A percentile compares a stretch with the other conserved stretches of the same genome.
These are phyloP conservation scores for Bipolaris zeicola DNA, from an alignment of 2,329 filamentous ascomycete genomes.

Conservation along the genomic window DNA sequence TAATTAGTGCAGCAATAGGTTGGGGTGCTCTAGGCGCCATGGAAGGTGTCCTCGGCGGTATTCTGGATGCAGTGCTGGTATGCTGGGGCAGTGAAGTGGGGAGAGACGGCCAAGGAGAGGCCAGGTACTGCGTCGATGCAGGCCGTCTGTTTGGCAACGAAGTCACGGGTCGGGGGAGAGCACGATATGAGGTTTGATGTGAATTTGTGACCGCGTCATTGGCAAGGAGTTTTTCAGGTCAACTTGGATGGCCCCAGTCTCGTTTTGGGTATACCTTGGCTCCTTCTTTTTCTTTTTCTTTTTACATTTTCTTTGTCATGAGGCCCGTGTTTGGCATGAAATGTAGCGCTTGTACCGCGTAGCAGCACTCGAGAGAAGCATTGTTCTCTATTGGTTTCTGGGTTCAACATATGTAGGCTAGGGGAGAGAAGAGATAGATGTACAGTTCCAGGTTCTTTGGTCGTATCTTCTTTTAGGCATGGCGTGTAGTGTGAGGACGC, in stretches of 20 bases:
- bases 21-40: constrained; percentile 92
- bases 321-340: not conserved
- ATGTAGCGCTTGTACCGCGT: not conserved
- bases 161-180: constrained; percentile 28
- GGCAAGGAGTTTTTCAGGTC: not conserved
- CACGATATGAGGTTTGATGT: constrained; percentile 34
- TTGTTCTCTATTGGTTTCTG: not conserved
- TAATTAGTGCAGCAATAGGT: constrained; percentile 92
- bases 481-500: not conserved
- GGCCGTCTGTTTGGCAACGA: constrained; percentile 79
- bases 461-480: no score
- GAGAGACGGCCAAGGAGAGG: constrained; percentile 63
- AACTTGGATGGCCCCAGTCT: not conserved
- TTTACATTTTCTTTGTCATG: not conserved
- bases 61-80: constrained; percentile 85
- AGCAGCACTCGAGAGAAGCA: not conserved
- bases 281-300: not conserved
- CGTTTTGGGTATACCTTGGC: constrained; percentile 18
- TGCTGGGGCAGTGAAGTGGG: constrained; percentile 87
- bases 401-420: not conserved
- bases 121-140: constrained; percentile 88
- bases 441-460: no score
- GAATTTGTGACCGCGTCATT: not conserved
- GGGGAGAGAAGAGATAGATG: no score
- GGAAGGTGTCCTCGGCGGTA: constrained; percentile 84